Evolutionary conservation across 306 rosid species (phyloP).

Genomic region (Medicago arabica): DNA sequence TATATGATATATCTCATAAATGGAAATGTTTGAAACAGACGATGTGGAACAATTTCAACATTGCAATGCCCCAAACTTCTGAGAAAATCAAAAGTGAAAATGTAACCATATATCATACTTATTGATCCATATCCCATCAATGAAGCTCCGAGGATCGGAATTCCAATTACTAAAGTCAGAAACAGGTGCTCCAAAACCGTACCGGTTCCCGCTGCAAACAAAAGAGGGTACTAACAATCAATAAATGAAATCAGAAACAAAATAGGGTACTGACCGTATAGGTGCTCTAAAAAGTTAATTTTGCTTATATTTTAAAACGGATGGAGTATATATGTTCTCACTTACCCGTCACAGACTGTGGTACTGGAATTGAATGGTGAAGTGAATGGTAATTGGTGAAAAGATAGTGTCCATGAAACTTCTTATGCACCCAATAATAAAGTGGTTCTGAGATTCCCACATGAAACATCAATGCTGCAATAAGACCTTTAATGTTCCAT

Average conservation of each 20-base stretch:
- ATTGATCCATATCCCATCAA: slow-evolving; percentile 78
- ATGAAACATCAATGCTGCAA: slow-evolving; percentile 62
- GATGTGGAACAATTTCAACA: slow-evolving; percentile 69
- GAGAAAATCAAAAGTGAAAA: slow-evolving; percentile 69
- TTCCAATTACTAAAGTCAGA: slow-evolving; percentile 56
- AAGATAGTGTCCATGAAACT: slow-evolving; percentile 55
- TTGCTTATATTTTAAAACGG: too few relatives aligned
- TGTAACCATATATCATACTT: slow-evolving; percentile 53
- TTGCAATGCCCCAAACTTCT: slow-evolving; percentile 85
- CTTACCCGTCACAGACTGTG: slow-evolving; percentile 70
- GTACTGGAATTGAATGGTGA: slow-evolving; percentile 83
- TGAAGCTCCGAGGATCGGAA: slow-evolving; percentile 67
- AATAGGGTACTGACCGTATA: too few relatives aligned
- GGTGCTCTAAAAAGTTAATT: too few relatives aligned
- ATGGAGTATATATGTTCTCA: too few relatives aligned
- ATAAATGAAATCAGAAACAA: too few relatives aligned
- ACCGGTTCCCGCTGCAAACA: slow-evolving; percentile 56
- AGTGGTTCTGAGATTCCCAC: slow-evolving; percentile 84
- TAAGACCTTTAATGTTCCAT: slow-evolving; percentile 66
- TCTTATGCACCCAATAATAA: slow-evolving; percentile 70
- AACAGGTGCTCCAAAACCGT: slow-evolving; percentile 72
- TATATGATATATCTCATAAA: slow-evolving; percentile 67
- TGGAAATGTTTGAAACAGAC: slow-evolving; percentile 55
- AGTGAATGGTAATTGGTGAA: slow-evolving; percentile 74
- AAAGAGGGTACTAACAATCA: too few relatives aligned